Evolutionary conservation across 306 rosid genomes (phyloP).

Genomic region (Quercus berberidifolia): DNA sequence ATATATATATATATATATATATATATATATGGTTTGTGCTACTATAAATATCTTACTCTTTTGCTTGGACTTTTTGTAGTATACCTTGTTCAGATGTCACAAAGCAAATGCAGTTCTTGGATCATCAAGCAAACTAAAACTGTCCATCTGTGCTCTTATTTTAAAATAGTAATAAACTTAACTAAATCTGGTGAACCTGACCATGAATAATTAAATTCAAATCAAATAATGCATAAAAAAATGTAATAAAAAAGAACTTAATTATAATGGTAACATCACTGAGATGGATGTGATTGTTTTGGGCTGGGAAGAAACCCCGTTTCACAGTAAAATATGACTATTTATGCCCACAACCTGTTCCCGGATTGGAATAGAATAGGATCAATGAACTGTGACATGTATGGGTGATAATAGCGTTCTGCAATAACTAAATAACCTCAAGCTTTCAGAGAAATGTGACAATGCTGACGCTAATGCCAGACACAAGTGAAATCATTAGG

Average conservation of each 20-base stretch:
- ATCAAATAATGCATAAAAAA: too few species aligned
- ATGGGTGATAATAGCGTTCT: not conserved
- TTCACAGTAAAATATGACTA: slow-evolving; percentile 12
- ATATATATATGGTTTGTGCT: not conserved
- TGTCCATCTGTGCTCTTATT: too few species aligned
- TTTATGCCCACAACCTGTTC: slow-evolving; percentile 22
- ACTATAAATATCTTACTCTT: not conserved
- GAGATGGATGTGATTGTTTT: not conserved
- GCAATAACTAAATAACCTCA: slow-evolving; percentile 29
- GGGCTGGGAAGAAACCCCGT: not conserved
- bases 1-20: not conserved
- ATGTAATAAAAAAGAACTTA: not conserved
- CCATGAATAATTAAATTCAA: too few species aligned
- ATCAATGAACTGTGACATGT: not conserved
- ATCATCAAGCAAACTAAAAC: too few species aligned
- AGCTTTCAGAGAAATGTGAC: slow-evolving; percentile 23
- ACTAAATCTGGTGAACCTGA: too few species aligned
- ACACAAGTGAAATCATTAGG: slow-evolving; percentile 1
- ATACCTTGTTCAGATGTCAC: not conserved
- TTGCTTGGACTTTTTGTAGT: not conserved
- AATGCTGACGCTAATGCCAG: not conserved
- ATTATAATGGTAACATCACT: not conserved
- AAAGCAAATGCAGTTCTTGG: too few species aligned
- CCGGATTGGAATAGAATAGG: slow-evolving; percentile 36
- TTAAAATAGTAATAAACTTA: too few species aligned